A percentile compares a stretch with the other conserved stretches of the same genome.
These are phyloP conservation scores for Suhomyces tanzawaensis DNA, from an alignment of 805 yeast species.

Conservation along the genomic window DNA sequence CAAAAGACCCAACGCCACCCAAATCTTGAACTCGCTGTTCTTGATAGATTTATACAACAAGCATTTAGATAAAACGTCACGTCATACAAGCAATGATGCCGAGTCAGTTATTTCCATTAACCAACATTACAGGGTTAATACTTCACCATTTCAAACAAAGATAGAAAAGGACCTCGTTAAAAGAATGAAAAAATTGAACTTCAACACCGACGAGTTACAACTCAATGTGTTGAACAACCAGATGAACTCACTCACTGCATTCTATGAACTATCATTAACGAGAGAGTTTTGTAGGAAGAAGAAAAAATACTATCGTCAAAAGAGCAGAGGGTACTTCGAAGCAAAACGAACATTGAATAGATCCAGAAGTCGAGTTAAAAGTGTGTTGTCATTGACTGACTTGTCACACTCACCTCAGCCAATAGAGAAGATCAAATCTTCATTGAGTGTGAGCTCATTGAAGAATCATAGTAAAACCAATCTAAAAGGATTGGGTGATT, in stretches of 20 bases:
- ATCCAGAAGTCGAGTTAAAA: slow-evolving; percentile 34
- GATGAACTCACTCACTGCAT: slow-evolving; percentile 71
- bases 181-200: slow-evolving; percentile 55
- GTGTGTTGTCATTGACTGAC: slow-evolving; percentile 36
- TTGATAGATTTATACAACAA: slow-evolving; percentile 32
- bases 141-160: slow-evolving; percentile 51
- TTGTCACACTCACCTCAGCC: slow-evolving; percentile 32
- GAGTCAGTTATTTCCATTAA: slow-evolving; percentile 39
- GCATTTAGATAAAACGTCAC: slow-evolving; percentile 16
- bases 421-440: slow-evolving; percentile 36
- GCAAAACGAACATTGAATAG: slow-evolving; percentile 30
- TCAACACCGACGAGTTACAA: slow-evolving; percentile 60
- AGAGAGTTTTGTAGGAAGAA: slow-evolving; percentile 41
- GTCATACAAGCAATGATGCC: slow-evolving; percentile 25
- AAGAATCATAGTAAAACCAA: slow-evolving; percentile 11
- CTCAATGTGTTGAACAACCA: slow-evolving; percentile 55
- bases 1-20: slow-evolving; percentile 51
- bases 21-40: slow-evolving; percentile 36
- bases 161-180: slow-evolving; percentile 63
- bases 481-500: slow-evolving; percentile 4
- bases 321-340: slow-evolving; percentile 31
- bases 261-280: slow-evolving; percentile 68
- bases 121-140: slow-evolving; percentile 33
- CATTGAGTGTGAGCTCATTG: slow-evolving; percentile 34
- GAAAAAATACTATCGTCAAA: slow-evolving; percentile 26